These are phyloP conservation scores for Tylopilus rubrobrunneus DNA, from an alignment of 768 basidiomycete genomes.

Conservation along the genomic window DNA sequence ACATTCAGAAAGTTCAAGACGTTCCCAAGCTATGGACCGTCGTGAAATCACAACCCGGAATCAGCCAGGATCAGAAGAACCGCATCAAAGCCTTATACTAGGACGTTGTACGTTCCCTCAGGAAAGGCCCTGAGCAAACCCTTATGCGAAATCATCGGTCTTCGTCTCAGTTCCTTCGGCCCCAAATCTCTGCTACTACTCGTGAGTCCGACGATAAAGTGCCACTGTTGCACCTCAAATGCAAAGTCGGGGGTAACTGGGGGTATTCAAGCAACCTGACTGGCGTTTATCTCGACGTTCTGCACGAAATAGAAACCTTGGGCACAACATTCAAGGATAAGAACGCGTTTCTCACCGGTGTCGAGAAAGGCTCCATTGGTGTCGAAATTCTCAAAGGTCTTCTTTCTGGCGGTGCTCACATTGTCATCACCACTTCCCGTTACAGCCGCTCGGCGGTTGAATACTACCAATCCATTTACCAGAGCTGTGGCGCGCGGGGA, in stretches of 20 bases:
- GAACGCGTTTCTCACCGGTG: constrained; percentile 96
- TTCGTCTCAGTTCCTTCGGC: constrained; percentile 96
- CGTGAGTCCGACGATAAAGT: constrained; percentile 54
- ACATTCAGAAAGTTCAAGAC: constrained; percentile 97
- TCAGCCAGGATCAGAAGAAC: constrained; percentile 95
- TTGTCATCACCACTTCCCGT: constrained; percentile 96
- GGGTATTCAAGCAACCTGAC: constrained; percentile 98
- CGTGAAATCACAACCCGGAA: constrained; percentile 95
- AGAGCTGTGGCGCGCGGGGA: constrained; percentile 89
- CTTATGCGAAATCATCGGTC: constrained; percentile 76
- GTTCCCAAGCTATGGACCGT: constrained; percentile 96
- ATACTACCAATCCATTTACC: constrained; percentile 98
- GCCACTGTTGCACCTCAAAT: constrained; percentile 93
- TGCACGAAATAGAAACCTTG: constrained; percentile 97
- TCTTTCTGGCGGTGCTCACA: constrained; percentile 91
- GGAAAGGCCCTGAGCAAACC: constrained; percentile 66
- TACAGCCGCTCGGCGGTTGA: constrained; percentile 95
- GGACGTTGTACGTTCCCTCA: constrained; percentile 90
- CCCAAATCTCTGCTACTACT: constrained; percentile 68
- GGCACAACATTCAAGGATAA: constrained; percentile 99
- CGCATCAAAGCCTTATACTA: constrained; percentile 94
- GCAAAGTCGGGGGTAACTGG: constrained; percentile 95
- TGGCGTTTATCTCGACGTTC: constrained; percentile 90
- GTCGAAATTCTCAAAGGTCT: constrained; percentile 97
- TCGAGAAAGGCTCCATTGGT: constrained; percentile 95